Conservation (phyloP, 2,329 filamentous ascomycete genomes). For the Pseudogymnoascus sp. region DNA sequence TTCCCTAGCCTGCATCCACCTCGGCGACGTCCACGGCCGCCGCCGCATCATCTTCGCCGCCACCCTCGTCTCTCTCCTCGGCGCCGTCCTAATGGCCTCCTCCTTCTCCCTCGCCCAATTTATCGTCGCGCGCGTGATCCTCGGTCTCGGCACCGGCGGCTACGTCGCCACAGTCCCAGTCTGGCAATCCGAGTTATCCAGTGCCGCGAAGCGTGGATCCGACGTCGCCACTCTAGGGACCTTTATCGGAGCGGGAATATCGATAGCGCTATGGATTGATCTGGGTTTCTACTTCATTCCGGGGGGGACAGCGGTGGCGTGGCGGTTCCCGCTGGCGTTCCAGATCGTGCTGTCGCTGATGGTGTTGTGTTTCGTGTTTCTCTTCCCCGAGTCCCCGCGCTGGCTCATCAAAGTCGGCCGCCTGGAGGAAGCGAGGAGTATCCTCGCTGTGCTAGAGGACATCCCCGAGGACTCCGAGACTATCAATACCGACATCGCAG, state of each 20-base stretch:
- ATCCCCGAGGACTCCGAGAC: slow-evolving; percentile 29
- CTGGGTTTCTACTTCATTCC: slow-evolving; percentile 35
- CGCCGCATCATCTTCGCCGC: slow-evolving; percentile 34
- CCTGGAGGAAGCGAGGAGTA: slow-evolving; percentile 32
- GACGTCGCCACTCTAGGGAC: slow-evolving; percentile 33
- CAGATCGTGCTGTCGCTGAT: slow-evolving; percentile 28
- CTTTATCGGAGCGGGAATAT: slow-evolving; percentile 31
- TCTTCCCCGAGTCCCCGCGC: slow-evolving; percentile 32
- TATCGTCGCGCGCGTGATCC: slow-evolving; percentile 34
- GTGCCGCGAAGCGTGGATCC: slow-evolving; percentile 36
- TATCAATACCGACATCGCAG: slow-evolving; percentile 25
- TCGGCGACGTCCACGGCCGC: slow-evolving; percentile 35
- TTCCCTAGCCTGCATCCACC: slow-evolving; percentile 30
- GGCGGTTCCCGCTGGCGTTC: slow-evolving; percentile 33
- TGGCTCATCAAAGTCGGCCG: slow-evolving; percentile 32
- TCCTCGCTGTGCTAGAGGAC: slow-evolving; percentile 28
- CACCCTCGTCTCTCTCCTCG: slow-evolving; percentile 35
- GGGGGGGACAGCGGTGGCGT: slow-evolving; percentile 24
- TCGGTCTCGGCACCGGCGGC: slow-evolving; percentile 34
- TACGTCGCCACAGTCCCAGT: slow-evolving; percentile 35
- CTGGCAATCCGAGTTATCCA: slow-evolving; percentile 34
- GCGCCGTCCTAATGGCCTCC: slow-evolving; percentile 35
- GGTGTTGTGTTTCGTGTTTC: slow-evolving; percentile 30
- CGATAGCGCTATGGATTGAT: slow-evolving; percentile 39
- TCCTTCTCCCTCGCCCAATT: slow-evolving; percentile 36